Conservation (phyloP, 2,329 filamentous ascomycete genomes). For the Ophiocordyceps sinensis region DNA sequence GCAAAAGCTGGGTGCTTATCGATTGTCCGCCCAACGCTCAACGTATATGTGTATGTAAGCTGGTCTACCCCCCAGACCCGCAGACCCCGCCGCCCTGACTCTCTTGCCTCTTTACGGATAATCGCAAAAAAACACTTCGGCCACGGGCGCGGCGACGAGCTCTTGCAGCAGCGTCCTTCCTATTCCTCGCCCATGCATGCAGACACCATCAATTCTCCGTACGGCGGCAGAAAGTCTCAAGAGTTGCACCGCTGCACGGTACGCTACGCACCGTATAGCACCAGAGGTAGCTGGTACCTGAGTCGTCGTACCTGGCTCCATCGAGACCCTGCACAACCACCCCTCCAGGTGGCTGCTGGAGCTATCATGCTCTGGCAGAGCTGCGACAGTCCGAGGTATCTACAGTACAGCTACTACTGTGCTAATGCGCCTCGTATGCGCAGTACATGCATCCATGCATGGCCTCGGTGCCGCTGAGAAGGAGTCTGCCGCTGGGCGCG, state of each 20-base stretch:
- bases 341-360: not conserved
- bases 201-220: slow-evolving; percentile 2
- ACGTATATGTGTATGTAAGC: too few species aligned
- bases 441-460: slow-evolving; percentile 1
- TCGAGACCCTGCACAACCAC: not conserved
- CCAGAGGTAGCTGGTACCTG: not conserved
- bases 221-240: not conserved
- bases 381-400: not conserved
- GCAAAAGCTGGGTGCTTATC: not conserved
- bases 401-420: not conserved
- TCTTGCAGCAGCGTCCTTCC: not conserved
- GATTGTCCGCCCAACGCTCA: not conserved
- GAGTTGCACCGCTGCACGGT: not conserved
- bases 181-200: slow-evolving; percentile 1
- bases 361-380: not conserved
- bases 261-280: not conserved
- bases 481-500: not conserved
- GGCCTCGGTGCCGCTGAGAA: slow-evolving; percentile 1
- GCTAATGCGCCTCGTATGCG: not conserved
- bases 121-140: not conserved
- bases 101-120: too few species aligned
- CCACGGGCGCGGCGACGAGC: not conserved
- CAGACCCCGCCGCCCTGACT: too few species aligned
- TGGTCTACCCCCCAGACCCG: too few species aligned
- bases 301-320: not conserved